phyloP scores from a whole-genome alignment of 2,329 filamentous ascomycete genomes.

The Cercospora zeina region DNA sequence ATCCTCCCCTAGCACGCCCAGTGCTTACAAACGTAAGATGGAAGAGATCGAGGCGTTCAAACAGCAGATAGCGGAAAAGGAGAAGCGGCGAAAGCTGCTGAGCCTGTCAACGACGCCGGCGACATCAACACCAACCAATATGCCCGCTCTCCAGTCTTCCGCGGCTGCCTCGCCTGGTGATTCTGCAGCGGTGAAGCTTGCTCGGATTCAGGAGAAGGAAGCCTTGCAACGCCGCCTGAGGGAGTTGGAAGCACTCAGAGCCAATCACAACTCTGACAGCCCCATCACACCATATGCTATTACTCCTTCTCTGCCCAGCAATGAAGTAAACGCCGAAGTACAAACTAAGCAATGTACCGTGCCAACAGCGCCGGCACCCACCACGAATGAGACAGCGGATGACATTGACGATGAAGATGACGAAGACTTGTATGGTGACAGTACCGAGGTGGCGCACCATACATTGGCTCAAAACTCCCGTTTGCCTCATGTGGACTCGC shows the following conservation, averaged over 20 bases:
- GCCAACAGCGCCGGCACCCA: not conserved
- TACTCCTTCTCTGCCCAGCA: not conserved
- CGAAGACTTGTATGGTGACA: constrained; percentile 22
- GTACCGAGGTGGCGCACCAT: not conserved
- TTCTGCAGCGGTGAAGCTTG: constrained; percentile 1
- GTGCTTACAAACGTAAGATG: constrained; percentile 24
- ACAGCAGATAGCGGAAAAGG: constrained; percentile 46
- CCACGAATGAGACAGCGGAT: constrained; percentile 6
- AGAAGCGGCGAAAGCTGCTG: constrained; percentile 42
- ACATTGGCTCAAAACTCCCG: not conserved
- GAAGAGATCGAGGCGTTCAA: constrained; percentile 33
- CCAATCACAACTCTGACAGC: constrained; percentile 10
- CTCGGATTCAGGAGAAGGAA: constrained; percentile 21
- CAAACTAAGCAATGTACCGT: not conserved
- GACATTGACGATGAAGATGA: constrained; percentile 24
- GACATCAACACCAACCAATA: not conserved
- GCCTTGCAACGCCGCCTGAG: constrained; percentile 16
- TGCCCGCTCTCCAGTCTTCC: not conserved
- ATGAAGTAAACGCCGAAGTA: not conserved
- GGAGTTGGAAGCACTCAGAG: constrained; percentile 19
- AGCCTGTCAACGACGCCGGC: not conserved
- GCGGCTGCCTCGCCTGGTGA: not conserved
- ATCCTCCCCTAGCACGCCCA: constrained; percentile 26
- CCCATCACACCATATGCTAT: not conserved
- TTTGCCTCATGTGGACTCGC: constrained; percentile 1